These are phyloP conservation scores for Pigoraptor vietnamica DNA, from an alignment of 78 protist species.

Conservation along the genomic window DNA sequence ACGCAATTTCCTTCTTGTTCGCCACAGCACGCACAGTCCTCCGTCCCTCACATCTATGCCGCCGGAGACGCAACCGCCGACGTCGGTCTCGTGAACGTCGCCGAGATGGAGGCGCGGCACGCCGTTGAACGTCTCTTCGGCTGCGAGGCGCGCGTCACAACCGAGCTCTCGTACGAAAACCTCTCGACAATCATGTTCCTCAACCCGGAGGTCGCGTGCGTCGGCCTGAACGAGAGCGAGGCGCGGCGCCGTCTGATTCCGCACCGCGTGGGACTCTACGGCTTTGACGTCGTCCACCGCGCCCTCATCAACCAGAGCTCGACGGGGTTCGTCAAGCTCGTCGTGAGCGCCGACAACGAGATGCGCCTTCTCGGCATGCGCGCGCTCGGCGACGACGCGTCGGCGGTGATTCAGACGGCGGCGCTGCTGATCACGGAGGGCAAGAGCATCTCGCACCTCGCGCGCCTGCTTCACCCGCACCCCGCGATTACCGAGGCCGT, in stretches of 20 bases:
- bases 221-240: conserved; percentile 22
- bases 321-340: conserved; percentile 25
- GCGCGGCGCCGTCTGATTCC: not conserved
- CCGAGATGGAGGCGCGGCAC: conserved; percentile 24
- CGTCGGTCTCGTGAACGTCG: conserved; percentile 27
- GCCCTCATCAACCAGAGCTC: not conserved
- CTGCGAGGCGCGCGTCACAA: not conserved
- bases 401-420: conserved; percentile 8
- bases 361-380: conserved; percentile 13
- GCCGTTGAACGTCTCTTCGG: conserved; percentile 13
- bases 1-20: too few relatives aligned
- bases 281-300: conserved; percentile 4
- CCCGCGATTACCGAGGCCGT: conserved; percentile 31
- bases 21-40: not conserved
- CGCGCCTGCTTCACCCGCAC: not conserved
- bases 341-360: not conserved
- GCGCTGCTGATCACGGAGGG: conserved; percentile 1
- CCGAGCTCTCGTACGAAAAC: conserved; percentile 2
- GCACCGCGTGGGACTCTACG: not conserved
- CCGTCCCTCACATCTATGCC: conserved; percentile 23
- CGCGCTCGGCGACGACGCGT: conserved; percentile 19
- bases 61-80: conserved; percentile 26
- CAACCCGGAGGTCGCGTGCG: conserved; percentile 19
- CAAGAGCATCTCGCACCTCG: not conserved
- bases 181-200: conserved; percentile 30